Conservation (phyloP, 2,329 filamentous ascomycete species). For the Chrysoporthe cubensis region DNA sequence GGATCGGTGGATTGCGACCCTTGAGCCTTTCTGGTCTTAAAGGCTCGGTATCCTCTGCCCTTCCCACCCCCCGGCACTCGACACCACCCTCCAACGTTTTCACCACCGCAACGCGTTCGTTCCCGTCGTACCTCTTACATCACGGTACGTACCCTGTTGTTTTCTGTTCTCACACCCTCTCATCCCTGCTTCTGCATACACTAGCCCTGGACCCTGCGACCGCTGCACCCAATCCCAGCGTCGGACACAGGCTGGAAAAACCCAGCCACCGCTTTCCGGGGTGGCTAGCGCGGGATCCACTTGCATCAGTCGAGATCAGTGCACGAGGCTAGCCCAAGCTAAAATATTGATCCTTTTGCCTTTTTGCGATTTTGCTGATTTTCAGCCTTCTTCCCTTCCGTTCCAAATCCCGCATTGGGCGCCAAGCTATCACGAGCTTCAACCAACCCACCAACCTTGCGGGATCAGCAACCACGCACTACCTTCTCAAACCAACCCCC, state of each 20-base stretch:
- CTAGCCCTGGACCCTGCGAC: neutral
- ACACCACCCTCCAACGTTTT: neutral
- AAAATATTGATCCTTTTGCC: conserved; percentile 29
- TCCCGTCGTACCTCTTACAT: neutral
- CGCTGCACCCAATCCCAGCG: conserved; percentile 17
- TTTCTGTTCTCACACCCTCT: neutral
- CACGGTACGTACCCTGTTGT: neutral
- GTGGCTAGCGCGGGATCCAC: conserved; percentile 20
- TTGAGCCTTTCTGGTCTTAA: conserved; percentile 36
- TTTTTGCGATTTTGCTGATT: conserved; percentile 32
- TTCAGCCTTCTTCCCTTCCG: conserved; percentile 35
- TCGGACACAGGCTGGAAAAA: conserved; percentile 22
- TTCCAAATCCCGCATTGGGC: conserved; percentile 29
- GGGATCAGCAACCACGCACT: conserved; percentile 18
- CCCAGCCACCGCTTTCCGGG: conserved; percentile 29
- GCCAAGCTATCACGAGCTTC: conserved; percentile 33
- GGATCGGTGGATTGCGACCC: conserved; percentile 37
- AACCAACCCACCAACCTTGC: conserved; percentile 26
- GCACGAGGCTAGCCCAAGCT: conserved; percentile 35
- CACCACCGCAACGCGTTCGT: neutral
- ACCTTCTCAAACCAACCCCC: conserved; percentile 20
- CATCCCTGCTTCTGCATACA: conserved; percentile 12
- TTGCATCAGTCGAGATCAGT: conserved; percentile 18
- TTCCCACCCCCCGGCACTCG: neutral
- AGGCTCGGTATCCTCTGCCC: conserved; percentile 3